These are phyloP conservation scores for Ophiostoma australiae DNA, from an alignment of 2,329 filamentous ascomycete species.

Conservation along the genomic window DNA sequence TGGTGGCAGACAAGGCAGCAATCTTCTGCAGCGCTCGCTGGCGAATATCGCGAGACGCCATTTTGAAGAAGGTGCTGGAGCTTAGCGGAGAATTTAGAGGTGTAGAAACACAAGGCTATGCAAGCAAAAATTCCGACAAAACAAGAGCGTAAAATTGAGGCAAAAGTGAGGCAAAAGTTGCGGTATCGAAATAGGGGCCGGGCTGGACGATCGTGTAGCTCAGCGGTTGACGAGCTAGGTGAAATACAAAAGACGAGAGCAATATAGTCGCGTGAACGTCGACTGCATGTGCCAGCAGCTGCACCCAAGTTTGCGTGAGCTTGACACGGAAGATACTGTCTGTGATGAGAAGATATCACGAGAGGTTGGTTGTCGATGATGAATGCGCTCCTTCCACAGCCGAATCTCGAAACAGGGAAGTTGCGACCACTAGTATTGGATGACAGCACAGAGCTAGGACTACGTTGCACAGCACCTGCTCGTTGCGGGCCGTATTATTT, in stretches of 20 bases:
- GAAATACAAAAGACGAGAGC: background rate
- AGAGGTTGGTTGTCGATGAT: background rate
- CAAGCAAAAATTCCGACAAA: background rate
- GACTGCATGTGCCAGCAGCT: background rate
- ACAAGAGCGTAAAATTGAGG: background rate
- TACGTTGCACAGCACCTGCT: background rate
- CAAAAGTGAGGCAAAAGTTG: constrained; percentile 13
- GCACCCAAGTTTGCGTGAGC: background rate
- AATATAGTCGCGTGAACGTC: background rate
- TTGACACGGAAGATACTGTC: background rate
- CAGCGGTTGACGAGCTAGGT: background rate
- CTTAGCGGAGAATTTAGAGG: background rate
- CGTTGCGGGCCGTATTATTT: background rate
- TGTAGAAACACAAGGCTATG: background rate
- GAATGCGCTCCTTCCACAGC: background rate
- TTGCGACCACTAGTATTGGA: background rate
- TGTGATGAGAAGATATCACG: background rate
- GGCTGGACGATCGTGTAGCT: background rate
- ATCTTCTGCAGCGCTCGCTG: constrained; percentile 61
- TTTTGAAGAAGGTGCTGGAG: constrained; percentile 18
- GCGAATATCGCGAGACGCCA: constrained; percentile 54
- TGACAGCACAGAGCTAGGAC: background rate
- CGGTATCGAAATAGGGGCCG: background rate
- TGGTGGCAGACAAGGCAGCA: constrained; percentile 56
- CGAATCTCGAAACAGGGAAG: constrained; percentile 7